Base-by-base conservation (phyloP, 305 asterid genomes). In the Andrographis paniculata region DNA sequence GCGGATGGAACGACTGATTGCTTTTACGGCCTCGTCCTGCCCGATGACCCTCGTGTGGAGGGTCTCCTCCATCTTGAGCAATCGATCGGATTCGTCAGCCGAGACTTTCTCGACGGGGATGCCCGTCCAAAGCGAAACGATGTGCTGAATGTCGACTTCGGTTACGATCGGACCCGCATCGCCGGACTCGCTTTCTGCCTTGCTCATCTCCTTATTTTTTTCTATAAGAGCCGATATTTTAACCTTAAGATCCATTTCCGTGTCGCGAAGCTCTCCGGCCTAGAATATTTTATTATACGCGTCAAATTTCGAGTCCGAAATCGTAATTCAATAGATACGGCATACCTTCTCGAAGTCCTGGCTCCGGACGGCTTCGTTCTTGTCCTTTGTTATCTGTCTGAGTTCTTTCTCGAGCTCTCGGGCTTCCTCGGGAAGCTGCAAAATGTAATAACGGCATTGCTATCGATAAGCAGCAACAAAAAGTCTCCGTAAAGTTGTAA, bases 391-490 rank as follows among this genome's bases (percentile, higher is more conserved):
- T 43, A 87, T 79, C 77, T 80, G 94, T 60, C 99, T 74, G 44
- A 86, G 95, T 63, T 91, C 99, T 70, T 77, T 83, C 87, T 91
- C 99, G n/a, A 91, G 82, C 68, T 86, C 99, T 67, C 80, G 78
- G 47, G 96, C 99, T 78, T 91, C 99, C 76, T 80, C 96, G 0
- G 99, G 96, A 31, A 91, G 94, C 99, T 91, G 77, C 62, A 66
- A 9, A 14, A 37, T 52, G 33, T 28, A 69, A 20, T 19, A 41
- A 37, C 52, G 17, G 19, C 40, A 50, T 60, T 55, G 64, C 45
- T 35, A 40, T 31, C 5, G 5, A n/a, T n/a, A n/a, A n/a, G n/a
- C n/a, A 13, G 20, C 0, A 8, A 3, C 21, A 4, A 44, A 10
- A 20, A n/a, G 48, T 3, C 55, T 52, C 38, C 8, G 16, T 41